Evolutionary conservation across 352 stramenopile species (phyloP).

Genomic region (Pythium grandisporangium): DNA sequence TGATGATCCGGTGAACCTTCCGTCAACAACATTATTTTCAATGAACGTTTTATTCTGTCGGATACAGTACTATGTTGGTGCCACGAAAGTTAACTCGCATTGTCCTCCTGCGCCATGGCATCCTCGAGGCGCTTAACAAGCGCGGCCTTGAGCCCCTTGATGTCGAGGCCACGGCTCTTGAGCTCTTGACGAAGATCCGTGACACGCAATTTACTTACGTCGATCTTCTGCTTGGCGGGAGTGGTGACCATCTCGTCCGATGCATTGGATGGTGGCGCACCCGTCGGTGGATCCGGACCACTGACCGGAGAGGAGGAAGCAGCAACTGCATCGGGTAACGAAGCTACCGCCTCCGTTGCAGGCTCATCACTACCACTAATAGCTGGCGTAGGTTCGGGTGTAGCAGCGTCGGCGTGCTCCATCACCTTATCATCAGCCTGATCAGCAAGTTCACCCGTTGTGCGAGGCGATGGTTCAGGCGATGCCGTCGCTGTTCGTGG

Average conservation of each 20-base stretch:
- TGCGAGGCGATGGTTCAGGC: neutral
- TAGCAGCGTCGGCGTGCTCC: too few species aligned
- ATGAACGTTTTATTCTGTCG: neutral
- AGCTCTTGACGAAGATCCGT: slow-evolving; percentile 51
- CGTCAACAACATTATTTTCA: too few species aligned
- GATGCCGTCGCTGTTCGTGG: too few species aligned
- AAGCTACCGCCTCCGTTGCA: neutral
- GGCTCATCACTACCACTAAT: neutral
- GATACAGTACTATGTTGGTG: neutral
- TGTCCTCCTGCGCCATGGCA: too few species aligned
- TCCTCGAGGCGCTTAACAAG: slow-evolving; percentile 55
- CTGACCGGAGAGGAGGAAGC: neutral
- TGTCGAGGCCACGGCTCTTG: slow-evolving; percentile 61
- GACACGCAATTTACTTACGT: slow-evolving; percentile 48
- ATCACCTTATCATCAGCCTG: neutral
- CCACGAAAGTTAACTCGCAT: too few species aligned
- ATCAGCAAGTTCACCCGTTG: neutral
- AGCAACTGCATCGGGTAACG: neutral
- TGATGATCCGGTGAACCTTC: too few species aligned
- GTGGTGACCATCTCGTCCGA: slow-evolving; percentile 6
- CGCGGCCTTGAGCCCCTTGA: slow-evolving; percentile 56
- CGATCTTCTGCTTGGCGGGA: slow-evolving; percentile 8
- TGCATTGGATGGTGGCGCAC: too few species aligned
- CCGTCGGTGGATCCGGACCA: neutral
- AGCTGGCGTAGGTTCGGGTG: neutral